These are phyloP conservation scores for Skeletonema grethae DNA, from an alignment of 108 stramenopile genomes.

Conservation along the genomic window DNA sequence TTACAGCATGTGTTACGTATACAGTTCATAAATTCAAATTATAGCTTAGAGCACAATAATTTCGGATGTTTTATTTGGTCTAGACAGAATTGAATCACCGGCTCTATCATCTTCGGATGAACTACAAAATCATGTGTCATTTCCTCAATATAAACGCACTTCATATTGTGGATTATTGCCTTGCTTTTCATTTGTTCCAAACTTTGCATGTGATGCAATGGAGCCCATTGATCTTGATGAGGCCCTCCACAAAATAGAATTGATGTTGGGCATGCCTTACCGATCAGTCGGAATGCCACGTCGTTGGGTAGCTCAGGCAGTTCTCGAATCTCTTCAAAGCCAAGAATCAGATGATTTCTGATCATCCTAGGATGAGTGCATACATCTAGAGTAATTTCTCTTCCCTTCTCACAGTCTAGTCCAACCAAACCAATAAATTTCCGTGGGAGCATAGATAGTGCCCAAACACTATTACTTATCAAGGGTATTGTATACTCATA, in stretches of 20 bases:
- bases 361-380: slow-evolving; percentile 50
- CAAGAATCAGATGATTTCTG: slow-evolving; percentile 70
- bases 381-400: slow-evolving; percentile 55
- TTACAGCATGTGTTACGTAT: background rate
- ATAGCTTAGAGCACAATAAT: slow-evolving; percentile 4
- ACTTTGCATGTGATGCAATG: slow-evolving; percentile 55
- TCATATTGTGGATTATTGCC: slow-evolving; percentile 36
- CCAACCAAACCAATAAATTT: slow-evolving; percentile 39
- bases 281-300: slow-evolving; percentile 44
- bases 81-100: slow-evolving; percentile 53
- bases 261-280: slow-evolving; percentile 43
- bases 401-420: slow-evolving; percentile 51
- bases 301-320: slow-evolving; percentile 64
- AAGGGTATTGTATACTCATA: slow-evolving; percentile 44
- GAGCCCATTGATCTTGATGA: slow-evolving; percentile 81
- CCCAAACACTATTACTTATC: slow-evolving; percentile 16
- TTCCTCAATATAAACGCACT: slow-evolving; percentile 29
- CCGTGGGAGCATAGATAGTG: slow-evolving; percentile 25
- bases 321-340: slow-evolving; percentile 76
- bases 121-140: slow-evolving; percentile 60
- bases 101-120: slow-evolving; percentile 41
- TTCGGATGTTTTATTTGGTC: slow-evolving; percentile 13
- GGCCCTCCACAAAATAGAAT: slow-evolving; percentile 65
- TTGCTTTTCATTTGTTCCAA: slow-evolving; percentile 31
- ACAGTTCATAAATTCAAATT: background rate